These are phyloP conservation scores for Nicotiana knightiana DNA, from an alignment of 257 asterid genomes.

Conservation along the genomic window DNA sequence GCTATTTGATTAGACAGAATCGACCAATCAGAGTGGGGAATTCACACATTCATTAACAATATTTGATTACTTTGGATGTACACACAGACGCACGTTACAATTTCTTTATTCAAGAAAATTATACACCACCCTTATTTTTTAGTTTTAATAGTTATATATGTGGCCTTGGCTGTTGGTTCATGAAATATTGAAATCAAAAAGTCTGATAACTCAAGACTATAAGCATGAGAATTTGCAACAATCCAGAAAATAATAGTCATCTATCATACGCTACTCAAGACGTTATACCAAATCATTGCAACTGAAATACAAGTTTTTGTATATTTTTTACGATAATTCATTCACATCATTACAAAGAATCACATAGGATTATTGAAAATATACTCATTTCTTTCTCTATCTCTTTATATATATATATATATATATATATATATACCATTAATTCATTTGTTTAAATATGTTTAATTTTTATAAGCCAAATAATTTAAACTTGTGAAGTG, in stretches of 20 bases:
- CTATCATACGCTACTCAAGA: too few species aligned
- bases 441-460: background rate
- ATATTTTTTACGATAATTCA: too few species aligned
- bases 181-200: background rate
- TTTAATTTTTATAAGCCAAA: background rate
- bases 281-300: too few species aligned
- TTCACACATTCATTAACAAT: background rate
- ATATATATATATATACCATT: too few species aligned
- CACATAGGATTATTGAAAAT: too few species aligned
- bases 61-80: slow-evolving; percentile 3
- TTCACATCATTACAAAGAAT: too few species aligned
- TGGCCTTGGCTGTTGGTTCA: background rate
- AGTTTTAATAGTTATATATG: background rate
- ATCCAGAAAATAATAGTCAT: too few species aligned
- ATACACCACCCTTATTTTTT: background rate
- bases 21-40: slow-evolving; percentile 10
- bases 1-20: slow-evolving; percentile 13
- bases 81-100: background rate
- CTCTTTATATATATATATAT: too few species aligned
- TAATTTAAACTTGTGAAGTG: background rate
- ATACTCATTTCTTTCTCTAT: too few species aligned
- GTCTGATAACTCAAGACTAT: background rate
- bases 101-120: background rate
- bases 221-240: too few species aligned
- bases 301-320: too few species aligned